Evolutionary conservation across 75 land plant species (phyloP).

Genomic region (Adiantum capillusveneris): DNA sequence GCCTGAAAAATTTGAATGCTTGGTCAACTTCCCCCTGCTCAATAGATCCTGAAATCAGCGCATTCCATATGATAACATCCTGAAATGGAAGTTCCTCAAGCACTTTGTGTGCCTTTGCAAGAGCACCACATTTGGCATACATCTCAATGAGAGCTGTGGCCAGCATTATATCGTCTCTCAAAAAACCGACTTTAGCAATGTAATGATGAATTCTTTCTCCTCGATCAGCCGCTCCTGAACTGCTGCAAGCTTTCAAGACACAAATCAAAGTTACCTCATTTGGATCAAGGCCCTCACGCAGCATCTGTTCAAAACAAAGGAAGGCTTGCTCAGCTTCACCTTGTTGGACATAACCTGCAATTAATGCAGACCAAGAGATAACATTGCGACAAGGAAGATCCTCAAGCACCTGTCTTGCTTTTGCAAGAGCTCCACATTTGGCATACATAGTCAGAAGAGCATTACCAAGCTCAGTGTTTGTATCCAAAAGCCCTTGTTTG

Average conservation of each 20-base stretch:
- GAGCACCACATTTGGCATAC: constrained; percentile 12
- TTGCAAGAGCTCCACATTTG: constrained; percentile 10
- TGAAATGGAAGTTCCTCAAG: constrained; percentile 8
- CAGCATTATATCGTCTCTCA: background rate
- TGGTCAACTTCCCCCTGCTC: constrained; percentile 7
- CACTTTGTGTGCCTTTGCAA: constrained; percentile 2
- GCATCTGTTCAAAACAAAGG: constrained; percentile 9
- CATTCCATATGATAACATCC: constrained; percentile 20
- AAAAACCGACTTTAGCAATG: background rate
- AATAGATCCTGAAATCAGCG: constrained; percentile 10
- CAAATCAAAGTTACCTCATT: constrained; percentile 1
- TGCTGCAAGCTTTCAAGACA: constrained; percentile 9
- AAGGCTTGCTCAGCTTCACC: constrained; percentile 15
- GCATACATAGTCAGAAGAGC: constrained; percentile 21
- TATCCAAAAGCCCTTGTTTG: background rate
- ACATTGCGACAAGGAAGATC: constrained; percentile 7
- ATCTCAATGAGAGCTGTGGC: constrained; percentile 1
- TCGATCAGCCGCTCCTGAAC: constrained; percentile 6
- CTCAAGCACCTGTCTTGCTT: constrained; percentile 7
- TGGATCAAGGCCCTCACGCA: background rate
- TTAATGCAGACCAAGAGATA: constrained; percentile 12
- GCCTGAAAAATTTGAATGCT: constrained; percentile 5
- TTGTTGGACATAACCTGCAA: constrained; percentile 9
- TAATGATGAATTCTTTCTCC: background rate
- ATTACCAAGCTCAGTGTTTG: constrained; percentile 4